Evolutionary conservation across 2,329 filamentous ascomycete genomes (phyloP).

Genomic region (Hypoxylon sp.): DNA sequence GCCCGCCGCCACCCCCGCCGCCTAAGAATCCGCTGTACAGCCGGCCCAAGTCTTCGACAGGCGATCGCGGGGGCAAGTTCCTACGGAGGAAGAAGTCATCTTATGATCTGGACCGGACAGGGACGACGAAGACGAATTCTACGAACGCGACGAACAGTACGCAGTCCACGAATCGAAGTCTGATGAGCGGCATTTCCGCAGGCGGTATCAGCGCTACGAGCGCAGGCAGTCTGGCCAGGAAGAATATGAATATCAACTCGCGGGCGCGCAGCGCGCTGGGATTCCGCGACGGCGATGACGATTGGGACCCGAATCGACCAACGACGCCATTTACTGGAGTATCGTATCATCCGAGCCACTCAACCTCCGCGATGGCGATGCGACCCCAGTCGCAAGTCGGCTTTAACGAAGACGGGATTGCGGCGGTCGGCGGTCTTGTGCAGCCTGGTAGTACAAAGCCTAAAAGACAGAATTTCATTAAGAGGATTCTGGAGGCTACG

Average conservation of each 20-base stretch:
- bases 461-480: slow-evolving; percentile 90
- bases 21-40: slow-evolving; percentile 62
- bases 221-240: slow-evolving; percentile 88
- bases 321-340: slow-evolving; percentile 76
- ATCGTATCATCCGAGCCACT: slow-evolving; percentile 92
- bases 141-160: slow-evolving; percentile 74
- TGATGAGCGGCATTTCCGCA: slow-evolving; percentile 95
- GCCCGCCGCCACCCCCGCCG: slow-evolving; percentile 42
- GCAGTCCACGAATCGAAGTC: slow-evolving; percentile 75
- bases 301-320: slow-evolving; percentile 61
- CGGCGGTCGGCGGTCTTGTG: slow-evolving; percentile 79
- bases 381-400: slow-evolving; percentile 72
- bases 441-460: slow-evolving; percentile 66
- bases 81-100: slow-evolving; percentile 75
- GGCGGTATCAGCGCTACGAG: slow-evolving; percentile 93
- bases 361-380: slow-evolving; percentile 61
- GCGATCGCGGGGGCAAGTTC: slow-evolving; percentile 53
- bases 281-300: slow-evolving; percentile 59
- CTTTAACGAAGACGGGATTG: slow-evolving; percentile 70
- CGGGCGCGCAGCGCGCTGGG: slow-evolving; percentile 72
- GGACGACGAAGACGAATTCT: slow-evolving; percentile 83
- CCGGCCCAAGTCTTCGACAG: slow-evolving; percentile 68
- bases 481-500: slow-evolving; percentile 91
- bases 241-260: no score
- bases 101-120: slow-evolving; percentile 82